phyloP scores from a whole-genome alignment of 192 early-diverging fungal genomes.

The Umbelopsis sp. region DNA sequence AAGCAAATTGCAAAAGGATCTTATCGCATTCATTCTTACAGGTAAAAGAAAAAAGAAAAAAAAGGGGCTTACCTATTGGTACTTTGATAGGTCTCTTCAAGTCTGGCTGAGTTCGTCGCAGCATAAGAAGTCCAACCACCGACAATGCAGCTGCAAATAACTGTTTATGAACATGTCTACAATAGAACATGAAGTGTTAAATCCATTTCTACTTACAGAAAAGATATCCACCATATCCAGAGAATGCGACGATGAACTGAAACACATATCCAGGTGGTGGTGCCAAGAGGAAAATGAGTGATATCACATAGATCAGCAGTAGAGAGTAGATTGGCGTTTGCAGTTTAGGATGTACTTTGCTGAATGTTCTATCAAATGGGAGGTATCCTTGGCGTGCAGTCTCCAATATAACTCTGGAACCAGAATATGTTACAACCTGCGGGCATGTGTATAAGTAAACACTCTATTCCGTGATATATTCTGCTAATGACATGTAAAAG shows the following conservation, averaged over 20 bases:
- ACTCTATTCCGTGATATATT: too few species aligned
- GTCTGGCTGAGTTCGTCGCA: constrained; percentile 17
- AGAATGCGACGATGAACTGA: constrained; percentile 23
- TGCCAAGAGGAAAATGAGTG: constrained; percentile 25
- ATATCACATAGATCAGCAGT: constrained; percentile 25
- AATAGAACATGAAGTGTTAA: neutral
- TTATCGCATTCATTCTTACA: neutral
- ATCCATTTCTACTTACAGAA: neutral
- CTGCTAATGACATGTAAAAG: neutral
- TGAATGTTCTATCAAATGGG: constrained; percentile 40
- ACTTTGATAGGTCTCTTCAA: constrained; percentile 23
- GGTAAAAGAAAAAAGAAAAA: neutral
- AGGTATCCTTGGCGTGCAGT: constrained; percentile 55
- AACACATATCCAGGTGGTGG: constrained; percentile 28
- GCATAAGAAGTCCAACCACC: constrained; percentile 10
- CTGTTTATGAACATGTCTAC: neutral
- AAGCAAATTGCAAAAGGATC: neutral
- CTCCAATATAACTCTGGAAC: constrained; percentile 52
- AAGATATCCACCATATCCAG: constrained; percentile 6
- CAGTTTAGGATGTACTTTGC: constrained; percentile 36
- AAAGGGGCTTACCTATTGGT: constrained; percentile 16
- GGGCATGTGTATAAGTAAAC: too few species aligned
- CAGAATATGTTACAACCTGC: neutral
- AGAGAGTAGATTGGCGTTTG: constrained; percentile 28
- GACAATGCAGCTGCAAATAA: constrained; percentile 13